Percentiles rank a stretch among this genome's conserved stretches.
phyloP scores from a whole-genome alignment of 208 protist species.

The Crithidia expoeki region DNA sequence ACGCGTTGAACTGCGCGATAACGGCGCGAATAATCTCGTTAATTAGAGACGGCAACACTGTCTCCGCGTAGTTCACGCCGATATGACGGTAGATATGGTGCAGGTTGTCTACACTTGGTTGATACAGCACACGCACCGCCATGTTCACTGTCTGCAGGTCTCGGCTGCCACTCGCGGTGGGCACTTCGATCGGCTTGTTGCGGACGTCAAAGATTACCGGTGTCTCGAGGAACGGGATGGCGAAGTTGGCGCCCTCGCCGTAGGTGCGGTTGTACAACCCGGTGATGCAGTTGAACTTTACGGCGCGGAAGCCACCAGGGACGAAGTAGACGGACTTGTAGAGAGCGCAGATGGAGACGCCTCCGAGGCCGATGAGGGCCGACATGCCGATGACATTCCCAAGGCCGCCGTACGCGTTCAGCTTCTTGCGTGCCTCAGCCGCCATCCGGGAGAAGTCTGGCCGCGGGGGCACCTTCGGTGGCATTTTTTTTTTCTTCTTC shows the following conservation, averaged over 20 bases:
- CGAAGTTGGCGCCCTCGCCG: slow-evolving; percentile 95
- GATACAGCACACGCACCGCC: slow-evolving; percentile 97
- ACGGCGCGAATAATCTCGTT: slow-evolving; percentile 99
- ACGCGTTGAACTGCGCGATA: slow-evolving; percentile 99
- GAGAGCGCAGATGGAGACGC: slow-evolving; percentile 57
- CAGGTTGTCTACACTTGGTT: slow-evolving; percentile 92
- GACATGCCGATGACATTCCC: slow-evolving; percentile 73
- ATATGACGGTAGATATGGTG: slow-evolving; percentile 95
- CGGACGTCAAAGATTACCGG: slow-evolving; percentile 98
- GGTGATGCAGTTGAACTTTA: slow-evolving; percentile 97
- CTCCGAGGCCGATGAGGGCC: slow-evolving; percentile 55
- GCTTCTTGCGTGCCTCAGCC: slow-evolving; percentile 57
- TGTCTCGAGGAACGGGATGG: slow-evolving; percentile 96
- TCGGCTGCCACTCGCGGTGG: slow-evolving; percentile 88
- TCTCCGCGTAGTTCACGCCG: slow-evolving; percentile 97
- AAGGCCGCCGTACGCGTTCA: slow-evolving; percentile 67
- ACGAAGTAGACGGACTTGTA: slow-evolving; percentile 95
- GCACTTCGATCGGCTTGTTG: slow-evolving; percentile 88
- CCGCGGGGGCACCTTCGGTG: slow-evolving; percentile 66
- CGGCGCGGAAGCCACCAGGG: slow-evolving; percentile 95
- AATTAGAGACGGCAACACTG: slow-evolving; percentile 97
- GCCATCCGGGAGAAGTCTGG: slow-evolving; percentile 84
- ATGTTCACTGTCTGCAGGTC: slow-evolving; percentile 99
- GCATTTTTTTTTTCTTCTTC: slow-evolving; percentile 24
- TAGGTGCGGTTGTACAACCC: slow-evolving; percentile 94